These are phyloP conservation scores for Cordyceps cateniannulata DNA, from an alignment of 2,329 filamentous ascomycete species.

Conservation along the genomic window DNA sequence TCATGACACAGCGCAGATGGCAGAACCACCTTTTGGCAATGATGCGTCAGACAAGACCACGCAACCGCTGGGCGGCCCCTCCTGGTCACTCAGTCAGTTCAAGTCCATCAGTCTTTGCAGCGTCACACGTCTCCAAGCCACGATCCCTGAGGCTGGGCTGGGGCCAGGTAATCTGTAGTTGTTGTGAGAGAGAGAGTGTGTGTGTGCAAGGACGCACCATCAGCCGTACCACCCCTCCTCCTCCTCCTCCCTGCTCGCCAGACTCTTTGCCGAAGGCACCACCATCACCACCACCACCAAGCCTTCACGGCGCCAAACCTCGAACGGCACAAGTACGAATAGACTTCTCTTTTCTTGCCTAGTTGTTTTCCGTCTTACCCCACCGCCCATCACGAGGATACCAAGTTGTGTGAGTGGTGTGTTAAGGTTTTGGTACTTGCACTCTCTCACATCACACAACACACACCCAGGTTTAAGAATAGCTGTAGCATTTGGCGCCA, in stretches of 20 bases:
- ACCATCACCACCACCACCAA: no score
- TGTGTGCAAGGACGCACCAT: neutral
- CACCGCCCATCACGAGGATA: no score
- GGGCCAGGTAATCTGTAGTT: constrained; percentile 1
- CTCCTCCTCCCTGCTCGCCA: neutral
- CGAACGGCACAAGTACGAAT: neutral
- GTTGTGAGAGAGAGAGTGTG: no score
- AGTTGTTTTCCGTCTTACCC: no score
- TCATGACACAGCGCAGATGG: constrained; percentile 10
- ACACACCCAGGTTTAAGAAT: constrained; percentile 34
- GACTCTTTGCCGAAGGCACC: neutral
- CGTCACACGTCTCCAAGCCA: constrained; percentile 29
- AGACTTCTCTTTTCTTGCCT: no score
- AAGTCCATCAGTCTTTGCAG: constrained; percentile 18
- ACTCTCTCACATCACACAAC: constrained; percentile 19
- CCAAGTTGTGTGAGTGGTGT: neutral
- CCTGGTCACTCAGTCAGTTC: no score
- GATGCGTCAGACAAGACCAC: constrained; percentile 9
- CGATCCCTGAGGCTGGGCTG: constrained; percentile 22
- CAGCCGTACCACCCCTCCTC: neutral
- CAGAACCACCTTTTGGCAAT: constrained; percentile 8
- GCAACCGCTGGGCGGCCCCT: neutral
- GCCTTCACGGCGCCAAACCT: neutral
- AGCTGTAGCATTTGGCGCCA: constrained; percentile 33
- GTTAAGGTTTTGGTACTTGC: constrained; percentile 22